Conservation (phyloP, 176 grass and related monocot species). For the Pharus latifolius region DNA sequence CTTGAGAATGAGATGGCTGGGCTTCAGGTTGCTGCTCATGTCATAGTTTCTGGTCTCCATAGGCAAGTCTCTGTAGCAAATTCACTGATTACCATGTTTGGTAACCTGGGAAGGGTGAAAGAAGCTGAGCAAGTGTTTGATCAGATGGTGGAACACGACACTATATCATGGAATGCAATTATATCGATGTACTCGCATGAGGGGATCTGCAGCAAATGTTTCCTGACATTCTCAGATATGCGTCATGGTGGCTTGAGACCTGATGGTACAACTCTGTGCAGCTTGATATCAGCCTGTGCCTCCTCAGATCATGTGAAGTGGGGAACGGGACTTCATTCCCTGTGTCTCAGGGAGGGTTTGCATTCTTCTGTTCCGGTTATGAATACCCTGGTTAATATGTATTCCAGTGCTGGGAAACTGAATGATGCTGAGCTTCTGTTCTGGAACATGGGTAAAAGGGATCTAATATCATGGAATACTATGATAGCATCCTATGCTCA, state of each 20-base stretch:
- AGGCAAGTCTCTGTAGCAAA: slow-evolving; percentile 50
- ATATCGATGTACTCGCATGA: slow-evolving; percentile 51
- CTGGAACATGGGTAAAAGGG: slow-evolving; percentile 41
- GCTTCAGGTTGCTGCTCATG: slow-evolving; percentile 61
- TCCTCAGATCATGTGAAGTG: slow-evolving; percentile 23
- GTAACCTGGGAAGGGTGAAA: slow-evolving; percentile 32
- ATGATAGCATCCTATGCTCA: slow-evolving; percentile 64
- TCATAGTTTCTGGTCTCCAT: slow-evolving; percentile 41
- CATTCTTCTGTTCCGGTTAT: not conserved
- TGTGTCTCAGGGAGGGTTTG: slow-evolving; percentile 23
- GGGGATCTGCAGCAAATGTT: slow-evolving; percentile 29
- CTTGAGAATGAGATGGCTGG: slow-evolving; percentile 35
- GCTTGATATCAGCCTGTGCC: slow-evolving; percentile 22
- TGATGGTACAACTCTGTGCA: slow-evolving; percentile 17
- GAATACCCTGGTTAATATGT: slow-evolving; percentile 40
- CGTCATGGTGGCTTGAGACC: not conserved
- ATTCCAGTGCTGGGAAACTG: slow-evolving; percentile 32
- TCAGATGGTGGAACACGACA: slow-evolving; percentile 30
- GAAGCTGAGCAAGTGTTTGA: slow-evolving; percentile 49
- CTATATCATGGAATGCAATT: slow-evolving; percentile 70
- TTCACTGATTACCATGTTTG: slow-evolving; percentile 67
- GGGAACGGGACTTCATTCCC: slow-evolving; percentile 49
- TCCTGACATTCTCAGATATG: slow-evolving; percentile 46
- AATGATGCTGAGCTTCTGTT: slow-evolving; percentile 44
- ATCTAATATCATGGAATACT: slow-evolving; percentile 80